Base-by-base conservation (phyloP, 768 basidiomycete species). In the Termitomyces titanicus region DNA sequence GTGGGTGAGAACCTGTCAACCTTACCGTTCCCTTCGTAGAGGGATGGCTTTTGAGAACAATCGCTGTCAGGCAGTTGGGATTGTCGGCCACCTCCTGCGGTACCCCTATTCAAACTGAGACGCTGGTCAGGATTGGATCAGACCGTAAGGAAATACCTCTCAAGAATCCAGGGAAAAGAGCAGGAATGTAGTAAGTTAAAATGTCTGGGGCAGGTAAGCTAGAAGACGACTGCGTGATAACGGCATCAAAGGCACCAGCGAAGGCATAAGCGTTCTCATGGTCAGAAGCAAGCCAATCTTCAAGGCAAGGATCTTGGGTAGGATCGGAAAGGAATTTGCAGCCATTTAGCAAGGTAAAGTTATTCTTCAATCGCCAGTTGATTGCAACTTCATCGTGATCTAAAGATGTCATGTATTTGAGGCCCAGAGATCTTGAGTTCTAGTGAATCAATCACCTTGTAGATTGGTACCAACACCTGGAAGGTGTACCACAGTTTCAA, bases 381-480 rank as follows among this genome's bases (percentile, higher is more conserved):
- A 66, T 61, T 17, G 66, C 22, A 43, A 70, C 60, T 55, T 70
- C 70, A 52, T 71, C 70, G 49, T 70, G 69, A 54, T 71, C 70
- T 71, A 37, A 22, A 37, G 18, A 12, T 9, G 6, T 33, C n/a
- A n/a, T n/a, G n/a, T 4, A 35, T 20, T 3, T 43, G 7, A 45
- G n/a, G 12, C n/a, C 22, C 48, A 42, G 11, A 29, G 15, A 31
- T 4, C 12, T 29, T 13, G 35, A n/a, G 17, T 13, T 8, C 22
- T 38, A 4, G 29, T 46, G 13, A 13, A 11, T 27, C 4, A 34
- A 42, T 59, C 54, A 61, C 73, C 74, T 61, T 73, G 71, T 15
- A 74, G 61, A 53, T 74, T 73, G 11, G 35, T 60, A n/a, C 74
- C 74, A 20, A 75, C 73, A 4, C 70, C 70, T 1, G 74, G 70